Base-by-base conservation (phyloP, 148 eudicot genomes). In the Cornus suecica region DNA sequence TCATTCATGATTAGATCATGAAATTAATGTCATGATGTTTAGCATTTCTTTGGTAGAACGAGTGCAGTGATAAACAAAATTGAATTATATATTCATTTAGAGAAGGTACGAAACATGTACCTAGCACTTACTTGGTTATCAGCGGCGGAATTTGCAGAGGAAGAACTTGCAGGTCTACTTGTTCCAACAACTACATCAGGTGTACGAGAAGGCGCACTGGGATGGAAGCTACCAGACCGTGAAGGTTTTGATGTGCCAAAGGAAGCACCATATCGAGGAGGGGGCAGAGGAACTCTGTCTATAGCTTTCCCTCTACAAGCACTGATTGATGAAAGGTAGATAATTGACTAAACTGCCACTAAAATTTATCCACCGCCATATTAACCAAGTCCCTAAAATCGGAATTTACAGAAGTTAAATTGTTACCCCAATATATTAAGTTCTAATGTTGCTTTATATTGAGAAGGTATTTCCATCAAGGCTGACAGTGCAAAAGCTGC, bases 381-480 rank as follows among this genome's bases (percentile, higher is more conserved):
- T 13, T 11, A 11, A 22, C 18, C 58, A 42, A 65, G 24, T 0
- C 26, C 63, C 63, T 0, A 25, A 41, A 3, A 42, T 27, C 27
- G 26, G 4, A 62, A 60, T n/a, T 9, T 26, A 45, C 25, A 9
- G 14, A 65, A 65, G 51, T 20, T 25, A 0, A 32, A 68, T 4
- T 72, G 15, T 28, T 80, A 87, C 90, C 84, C 84, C 26, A 87
- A 68, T 52, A 87, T 11, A 15, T 82, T 69, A 18, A 87, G 86
- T 81, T 87, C 87, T 45, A 87, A 69, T 10, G 90, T 87, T 72
- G 90, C 90, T 80, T 82, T 84, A 61, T 87, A 87, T 66, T 87
- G 90, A 70, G 87, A 75, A 45, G 90, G 90, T 78, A 87, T 87
- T 78, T 87, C 90, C 90, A 87, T 87, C 76, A 87, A 78, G 56